These are phyloP conservation scores for Fusarium praegraminearum DNA, from an alignment of 2,329 filamentous ascomycete genomes.

Conservation along the genomic window DNA sequence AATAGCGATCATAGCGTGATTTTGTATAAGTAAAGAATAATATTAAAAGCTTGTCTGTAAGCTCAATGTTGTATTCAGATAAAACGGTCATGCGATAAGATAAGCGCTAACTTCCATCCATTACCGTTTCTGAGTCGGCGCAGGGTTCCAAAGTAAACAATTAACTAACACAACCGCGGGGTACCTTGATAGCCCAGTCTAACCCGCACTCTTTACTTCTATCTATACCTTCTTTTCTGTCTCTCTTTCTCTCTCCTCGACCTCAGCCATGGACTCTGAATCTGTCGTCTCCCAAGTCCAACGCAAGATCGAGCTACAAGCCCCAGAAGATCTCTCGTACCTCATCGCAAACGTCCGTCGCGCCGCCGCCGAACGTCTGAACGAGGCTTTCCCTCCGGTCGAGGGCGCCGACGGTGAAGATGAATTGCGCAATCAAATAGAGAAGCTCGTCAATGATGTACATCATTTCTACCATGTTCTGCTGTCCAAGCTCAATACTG, in stretches of 20 bases:
- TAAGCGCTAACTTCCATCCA: constrained; percentile 16
- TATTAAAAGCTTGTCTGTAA: not conserved
- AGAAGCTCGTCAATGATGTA: constrained; percentile 70
- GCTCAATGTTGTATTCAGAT: not conserved
- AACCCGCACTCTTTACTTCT: not conserved
- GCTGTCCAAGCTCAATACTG: not conserved
- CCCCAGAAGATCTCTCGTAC: constrained; percentile 77
- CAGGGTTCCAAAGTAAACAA: constrained; percentile 34
- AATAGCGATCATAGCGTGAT: not conserved
- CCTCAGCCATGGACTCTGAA: constrained; percentile 52
- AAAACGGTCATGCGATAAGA: constrained; percentile 21
- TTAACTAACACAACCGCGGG: constrained; percentile 31
- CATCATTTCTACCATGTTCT: not conserved
- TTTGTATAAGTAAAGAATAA: not conserved
- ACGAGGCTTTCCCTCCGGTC: constrained; percentile 75
- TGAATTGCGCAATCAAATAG: constrained; percentile 69
- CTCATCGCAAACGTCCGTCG: constrained; percentile 76
- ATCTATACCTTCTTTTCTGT: not conserved
- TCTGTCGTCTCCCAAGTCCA: constrained; percentile 60
- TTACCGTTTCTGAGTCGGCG: constrained; percentile 12
- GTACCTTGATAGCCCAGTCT: constrained; percentile 37
- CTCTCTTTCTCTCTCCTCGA: not conserved
- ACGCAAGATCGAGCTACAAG: constrained; percentile 84
- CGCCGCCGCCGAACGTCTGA: constrained; percentile 75
- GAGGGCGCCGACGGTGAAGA: constrained; percentile 63